Conservation (phyloP, 2,329 filamentous ascomycete genomes). For the Fusarium heterosporum region DNA sequence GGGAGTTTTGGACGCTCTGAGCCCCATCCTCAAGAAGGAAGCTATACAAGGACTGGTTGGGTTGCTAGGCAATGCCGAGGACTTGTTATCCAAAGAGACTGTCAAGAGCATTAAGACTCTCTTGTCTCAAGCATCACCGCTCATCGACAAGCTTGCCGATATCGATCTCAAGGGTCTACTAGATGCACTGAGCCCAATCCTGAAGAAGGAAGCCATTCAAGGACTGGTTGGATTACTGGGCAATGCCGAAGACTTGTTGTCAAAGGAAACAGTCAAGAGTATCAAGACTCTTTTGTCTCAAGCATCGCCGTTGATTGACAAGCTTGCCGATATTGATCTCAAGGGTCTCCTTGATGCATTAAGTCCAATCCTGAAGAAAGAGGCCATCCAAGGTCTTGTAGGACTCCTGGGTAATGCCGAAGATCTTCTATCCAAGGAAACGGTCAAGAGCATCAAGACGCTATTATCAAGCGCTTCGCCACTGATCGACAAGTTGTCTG, state of each 20-base stretch:
- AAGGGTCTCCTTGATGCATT: conserved; percentile 47
- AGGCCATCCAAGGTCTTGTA: conserved; percentile 46
- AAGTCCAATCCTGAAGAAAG: conserved; percentile 43
- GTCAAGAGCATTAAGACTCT: conserved; percentile 42
- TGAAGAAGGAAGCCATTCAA: conserved; percentile 49
- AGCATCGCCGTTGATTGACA: conserved; percentile 44
- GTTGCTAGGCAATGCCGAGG: conserved; percentile 44
- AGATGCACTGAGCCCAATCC: conserved; percentile 51
- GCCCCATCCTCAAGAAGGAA: conserved; percentile 45
- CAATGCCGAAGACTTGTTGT: conserved; percentile 49
- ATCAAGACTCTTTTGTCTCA: conserved; percentile 35
- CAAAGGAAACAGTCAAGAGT: conserved; percentile 32
- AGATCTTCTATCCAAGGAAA: conserved; percentile 37
- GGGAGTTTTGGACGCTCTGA: conserved; percentile 45
- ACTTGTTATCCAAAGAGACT: conserved; percentile 33
- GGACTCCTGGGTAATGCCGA: conserved; percentile 45
- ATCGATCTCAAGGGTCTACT: conserved; percentile 50
- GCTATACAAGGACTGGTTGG: conserved; percentile 46
- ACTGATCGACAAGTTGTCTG: not conserved
- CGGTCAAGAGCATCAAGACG: conserved; percentile 17
- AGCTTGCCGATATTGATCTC: conserved; percentile 51
- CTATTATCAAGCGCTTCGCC: not conserved
- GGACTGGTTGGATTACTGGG: conserved; percentile 48
- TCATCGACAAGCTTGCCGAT: conserved; percentile 44
- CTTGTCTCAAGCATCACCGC: conserved; percentile 31